phyloP scores from a whole-genome alignment of 176 grass and related monocot species.

The Cymbopogon citratus region DNA sequence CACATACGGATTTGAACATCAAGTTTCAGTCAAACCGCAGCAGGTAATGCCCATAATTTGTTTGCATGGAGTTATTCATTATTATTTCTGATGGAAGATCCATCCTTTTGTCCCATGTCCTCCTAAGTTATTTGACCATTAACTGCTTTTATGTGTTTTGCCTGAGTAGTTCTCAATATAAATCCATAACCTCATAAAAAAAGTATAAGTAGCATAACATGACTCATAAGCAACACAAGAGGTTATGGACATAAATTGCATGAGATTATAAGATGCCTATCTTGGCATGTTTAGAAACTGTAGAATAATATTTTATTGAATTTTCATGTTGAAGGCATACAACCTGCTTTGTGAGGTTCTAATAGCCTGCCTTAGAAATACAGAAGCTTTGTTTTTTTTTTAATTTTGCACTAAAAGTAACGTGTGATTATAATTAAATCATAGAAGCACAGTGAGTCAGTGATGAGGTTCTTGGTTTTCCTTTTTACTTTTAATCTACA shows the following conservation, averaged over 20 bases:
- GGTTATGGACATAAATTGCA: background rate
- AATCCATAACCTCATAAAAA: background rate
- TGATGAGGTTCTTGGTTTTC: background rate
- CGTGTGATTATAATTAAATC: background rate
- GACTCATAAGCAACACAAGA: background rate
- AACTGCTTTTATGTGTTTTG: slow-evolving; percentile 15
- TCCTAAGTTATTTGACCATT: slow-evolving; percentile 2
- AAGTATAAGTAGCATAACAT: background rate
- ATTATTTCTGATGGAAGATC: background rate
- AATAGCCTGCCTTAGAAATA: background rate
- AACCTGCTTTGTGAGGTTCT: background rate
- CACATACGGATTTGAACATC: slow-evolving; percentile 91
- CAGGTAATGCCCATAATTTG: slow-evolving; percentile 45
- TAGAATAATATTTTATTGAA: background rate
- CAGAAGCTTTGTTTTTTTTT: background rate
- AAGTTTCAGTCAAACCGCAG: slow-evolving; percentile 97
- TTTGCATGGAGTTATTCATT: background rate
- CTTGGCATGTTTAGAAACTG: background rate
- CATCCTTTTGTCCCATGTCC: background rate
- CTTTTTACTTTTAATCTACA: background rate
- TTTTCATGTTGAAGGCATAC: background rate
- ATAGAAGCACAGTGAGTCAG: background rate
- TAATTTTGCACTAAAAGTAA: background rate
- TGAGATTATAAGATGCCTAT: background rate
- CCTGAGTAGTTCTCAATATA: background rate